phyloP scores from a whole-genome alignment of 139 green algal genomes.

The Ettlia oleoabundans region DNA sequence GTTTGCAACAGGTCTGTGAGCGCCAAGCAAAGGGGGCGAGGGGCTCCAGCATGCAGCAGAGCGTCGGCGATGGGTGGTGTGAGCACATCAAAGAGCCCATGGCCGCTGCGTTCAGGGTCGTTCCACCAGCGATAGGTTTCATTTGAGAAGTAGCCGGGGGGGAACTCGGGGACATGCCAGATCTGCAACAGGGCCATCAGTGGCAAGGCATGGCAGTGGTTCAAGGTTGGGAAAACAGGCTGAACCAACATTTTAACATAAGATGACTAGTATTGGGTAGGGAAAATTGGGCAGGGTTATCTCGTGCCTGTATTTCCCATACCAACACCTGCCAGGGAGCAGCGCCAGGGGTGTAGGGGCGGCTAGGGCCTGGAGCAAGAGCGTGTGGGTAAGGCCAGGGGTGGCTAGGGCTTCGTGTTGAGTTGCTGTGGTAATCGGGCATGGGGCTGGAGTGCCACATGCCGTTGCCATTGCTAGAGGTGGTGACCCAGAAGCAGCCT shows the following conservation, averaged over 20 bases:
- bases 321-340: background rate
- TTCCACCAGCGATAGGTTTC: background rate
- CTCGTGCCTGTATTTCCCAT: no score
- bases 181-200: no score
- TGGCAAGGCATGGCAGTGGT: no score
- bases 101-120: background rate
- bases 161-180: background rate
- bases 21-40: background rate
- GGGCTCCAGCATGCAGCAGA: background rate
- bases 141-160: slow-evolving; percentile 1
- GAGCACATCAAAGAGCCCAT: slow-evolving; percentile 17
- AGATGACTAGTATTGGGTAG: no score
- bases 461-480: background rate
- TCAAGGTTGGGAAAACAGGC: no score
- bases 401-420: no score
- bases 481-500: background rate
- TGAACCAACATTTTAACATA: no score
- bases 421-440: background rate
- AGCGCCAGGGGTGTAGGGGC: background rate
- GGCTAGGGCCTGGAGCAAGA: background rate
- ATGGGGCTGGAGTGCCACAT: background rate
- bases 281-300: background rate
- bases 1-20: background rate
- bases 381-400: no score
- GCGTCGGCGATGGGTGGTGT: background rate